Base-by-base conservation (phyloP, 2,329 filamentous ascomycete species). In the Botryosphaeria dothidea region DNA sequence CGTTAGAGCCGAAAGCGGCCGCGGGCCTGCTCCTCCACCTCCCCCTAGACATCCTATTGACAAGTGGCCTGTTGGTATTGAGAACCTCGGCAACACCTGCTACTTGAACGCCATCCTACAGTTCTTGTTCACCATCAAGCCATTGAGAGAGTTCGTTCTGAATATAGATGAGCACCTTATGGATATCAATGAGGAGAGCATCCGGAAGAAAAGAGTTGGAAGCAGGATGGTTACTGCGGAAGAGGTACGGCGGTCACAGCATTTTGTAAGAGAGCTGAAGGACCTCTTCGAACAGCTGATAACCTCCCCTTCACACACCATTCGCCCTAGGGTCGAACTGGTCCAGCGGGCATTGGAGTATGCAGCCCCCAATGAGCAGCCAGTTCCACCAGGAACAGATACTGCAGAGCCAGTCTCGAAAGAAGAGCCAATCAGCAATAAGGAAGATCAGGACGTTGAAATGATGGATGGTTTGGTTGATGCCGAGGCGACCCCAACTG, bases 101-200 rank as follows among this genome's bases (percentile, higher is more conserved):
- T 99, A 99, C 72, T 84, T 99, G 63, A 99, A 99, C 81, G 98
- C 94, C 78, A 85, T 99, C 56, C 83, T 99, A 9, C 95, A 99
- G 72, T 98, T 96, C 74, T 90, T 97, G 69, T 97, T 96, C 75
- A 96, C 93, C 0, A 87, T 98, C 64, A 90, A 88, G 67, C 88
- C 92, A 2, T 83, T 98, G 31, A 87, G 94, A 57, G 85, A 95
- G 4, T 86, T 97, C 68, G 88, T 97, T 3, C 82, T 96, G 65
- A 83, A 92, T 57, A 92, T 92, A 69, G 88, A 94, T 27, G 78
- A 87, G 4, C 86, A 90, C 71, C 86, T 89, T 68, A 86, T 95
- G 72, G 86, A 90, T 3, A 77, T 91, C 4, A 85, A 85, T 8
- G 87, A 89, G 46, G 84, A 87, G 65, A 85, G 81, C 27, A 81